Percentiles rank a stretch among this genome's conserved stretches.
Evolutionary conservation across 2,329 filamentous ascomycete genomes (phyloP).

Genomic region (Tolypocladium tropicale): DNA sequence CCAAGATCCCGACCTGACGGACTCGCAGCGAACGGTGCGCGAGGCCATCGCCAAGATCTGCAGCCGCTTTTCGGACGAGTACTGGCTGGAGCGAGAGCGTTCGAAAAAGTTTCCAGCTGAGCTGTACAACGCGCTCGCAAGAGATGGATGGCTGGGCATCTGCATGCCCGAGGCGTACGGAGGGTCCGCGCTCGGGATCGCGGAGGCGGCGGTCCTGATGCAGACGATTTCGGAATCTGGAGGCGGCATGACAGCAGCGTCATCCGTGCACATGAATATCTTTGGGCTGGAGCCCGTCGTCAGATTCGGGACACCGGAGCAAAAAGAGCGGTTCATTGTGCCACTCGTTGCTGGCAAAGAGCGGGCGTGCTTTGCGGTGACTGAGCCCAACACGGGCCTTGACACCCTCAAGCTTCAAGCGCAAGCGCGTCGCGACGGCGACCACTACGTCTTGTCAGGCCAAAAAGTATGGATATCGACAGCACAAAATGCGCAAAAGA

Average conservation of each 20-base stretch:
- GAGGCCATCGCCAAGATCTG: conserved; percentile 62
- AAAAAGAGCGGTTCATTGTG: conserved; percentile 54
- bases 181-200: conserved; percentile 65
- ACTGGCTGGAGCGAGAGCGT: conserved; percentile 68
- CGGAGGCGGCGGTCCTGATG: conserved; percentile 79
- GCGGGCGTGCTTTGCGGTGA: conserved; percentile 73
- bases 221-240: conserved; percentile 71
- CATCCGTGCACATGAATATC: conserved; percentile 55
- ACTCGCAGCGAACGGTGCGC: conserved; percentile 61
- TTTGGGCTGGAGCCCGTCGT: conserved; percentile 68
- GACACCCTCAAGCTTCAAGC: conserved; percentile 67
- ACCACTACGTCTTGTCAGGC: conserved; percentile 57
- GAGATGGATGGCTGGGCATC: conserved; percentile 73
- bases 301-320: conserved; percentile 57
- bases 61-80: conserved; percentile 59
- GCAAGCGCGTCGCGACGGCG: conserved; percentile 41
- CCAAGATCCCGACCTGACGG: conserved; percentile 47
- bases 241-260: conserved; percentile 64
- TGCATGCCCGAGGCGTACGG: conserved; percentile 65
- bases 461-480: conserved; percentile 89
- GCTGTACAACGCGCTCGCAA: conserved; percentile 63
- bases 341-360: conserved; percentile 62
- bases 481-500: conserved; percentile 70
- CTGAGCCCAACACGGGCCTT: conserved; percentile 72
- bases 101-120: conserved; percentile 61